phyloP scores from a whole-genome alignment of 176 grass and related monocot genomes.

The Triticum timopheevii region DNA sequence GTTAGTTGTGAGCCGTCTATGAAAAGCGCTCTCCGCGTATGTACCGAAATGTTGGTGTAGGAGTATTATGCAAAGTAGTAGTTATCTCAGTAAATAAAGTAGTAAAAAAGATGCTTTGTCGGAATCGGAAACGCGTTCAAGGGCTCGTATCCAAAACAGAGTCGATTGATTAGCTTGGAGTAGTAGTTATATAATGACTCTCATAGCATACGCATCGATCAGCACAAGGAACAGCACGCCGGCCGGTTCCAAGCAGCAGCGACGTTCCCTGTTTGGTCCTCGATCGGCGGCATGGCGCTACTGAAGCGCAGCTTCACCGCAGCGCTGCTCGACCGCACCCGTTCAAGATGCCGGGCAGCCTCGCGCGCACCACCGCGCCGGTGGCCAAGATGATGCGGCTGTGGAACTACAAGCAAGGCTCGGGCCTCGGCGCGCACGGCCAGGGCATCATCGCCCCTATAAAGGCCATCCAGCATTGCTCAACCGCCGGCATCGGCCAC shows the following conservation, averaged over 20 bases:
- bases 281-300: neutral
- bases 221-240: too few species aligned
- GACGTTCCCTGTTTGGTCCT: neutral
- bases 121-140: too few species aligned
- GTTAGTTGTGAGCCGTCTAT: too few species aligned
- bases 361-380: neutral
- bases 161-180: too few species aligned
- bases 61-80: too few species aligned
- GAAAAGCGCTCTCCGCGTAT: too few species aligned
- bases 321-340: neutral
- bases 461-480: neutral
- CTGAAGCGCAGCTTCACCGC: neutral
- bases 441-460: neutral
- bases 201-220: neutral
- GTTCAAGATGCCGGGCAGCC: neutral
- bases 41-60: too few species aligned
- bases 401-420: neutral
- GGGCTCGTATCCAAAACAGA: too few species aligned
- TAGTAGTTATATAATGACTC: too few species aligned
- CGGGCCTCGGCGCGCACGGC: neutral
- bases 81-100: too few species aligned
- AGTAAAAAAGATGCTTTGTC: too few species aligned
- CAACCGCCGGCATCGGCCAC: neutral
- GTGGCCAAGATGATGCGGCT: neutral
- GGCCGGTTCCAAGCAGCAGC: neutral